Evolutionary conservation across 2,329 filamentous ascomycete species (phyloP).

Genomic region (Fusarium palustre): DNA sequence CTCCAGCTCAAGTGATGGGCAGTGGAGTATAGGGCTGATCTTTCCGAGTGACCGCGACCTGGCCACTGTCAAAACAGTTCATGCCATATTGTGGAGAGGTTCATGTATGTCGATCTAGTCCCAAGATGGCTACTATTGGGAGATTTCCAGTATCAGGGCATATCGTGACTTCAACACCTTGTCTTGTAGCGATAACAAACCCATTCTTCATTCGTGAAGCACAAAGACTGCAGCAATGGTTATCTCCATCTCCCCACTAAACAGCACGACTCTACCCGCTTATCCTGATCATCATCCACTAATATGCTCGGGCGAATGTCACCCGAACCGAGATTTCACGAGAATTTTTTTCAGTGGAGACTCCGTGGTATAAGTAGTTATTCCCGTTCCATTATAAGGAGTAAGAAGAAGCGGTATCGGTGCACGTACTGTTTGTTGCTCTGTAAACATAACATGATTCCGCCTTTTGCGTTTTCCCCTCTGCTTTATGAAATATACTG

Average conservation of each 20-base stretch:
- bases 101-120: background rate
- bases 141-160: background rate
- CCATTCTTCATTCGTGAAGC: background rate
- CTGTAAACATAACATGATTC: background rate
- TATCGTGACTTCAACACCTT: background rate
- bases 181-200: background rate
- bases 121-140: background rate
- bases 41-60: no score
- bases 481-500: background rate
- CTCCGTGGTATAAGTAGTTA: background rate
- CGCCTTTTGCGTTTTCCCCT: background rate
- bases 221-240: background rate
- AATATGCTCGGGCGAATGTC: background rate
- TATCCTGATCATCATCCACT: background rate
- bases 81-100: background rate
- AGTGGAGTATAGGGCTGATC: background rate
- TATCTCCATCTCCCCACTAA: background rate
- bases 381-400: background rate
- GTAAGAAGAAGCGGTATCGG: conserved; percentile 1
- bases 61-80: background rate
- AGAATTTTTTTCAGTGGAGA: background rate
- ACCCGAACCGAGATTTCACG: conserved; percentile 5
- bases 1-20: background rate
- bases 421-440: background rate
- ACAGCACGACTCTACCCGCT: background rate